These are phyloP conservation scores for Trichoderma koningiopsis DNA, from an alignment of 2,329 filamentous ascomycete genomes.

Conservation along the genomic window DNA sequence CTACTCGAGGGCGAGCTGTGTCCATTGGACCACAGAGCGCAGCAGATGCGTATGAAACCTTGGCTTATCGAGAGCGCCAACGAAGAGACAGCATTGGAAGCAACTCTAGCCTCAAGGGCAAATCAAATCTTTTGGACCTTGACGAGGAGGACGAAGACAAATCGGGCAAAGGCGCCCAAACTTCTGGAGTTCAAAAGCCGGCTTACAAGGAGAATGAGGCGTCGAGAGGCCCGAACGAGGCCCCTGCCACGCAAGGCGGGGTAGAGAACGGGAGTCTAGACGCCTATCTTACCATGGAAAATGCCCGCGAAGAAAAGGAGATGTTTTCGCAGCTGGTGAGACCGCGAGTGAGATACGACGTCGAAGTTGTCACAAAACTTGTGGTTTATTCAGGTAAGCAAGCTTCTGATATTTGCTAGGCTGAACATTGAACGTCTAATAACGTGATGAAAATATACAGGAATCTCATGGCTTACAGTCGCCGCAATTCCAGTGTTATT, in stretches of 20 bases:
- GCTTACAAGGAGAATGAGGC: conserved; percentile 65
- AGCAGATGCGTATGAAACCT: conserved; percentile 91
- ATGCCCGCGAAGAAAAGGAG: conserved; percentile 68
- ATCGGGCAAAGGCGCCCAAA: conserved; percentile 44
- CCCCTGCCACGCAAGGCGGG: conserved; percentile 41
- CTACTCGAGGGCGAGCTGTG: conserved; percentile 73
- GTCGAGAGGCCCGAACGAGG: conserved; percentile 70
- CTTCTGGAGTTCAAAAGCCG: conserved; percentile 49
- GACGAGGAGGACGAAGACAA: conserved; percentile 43
- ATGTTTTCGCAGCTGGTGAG: conserved; percentile 83
- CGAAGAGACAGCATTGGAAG: conserved; percentile 58
- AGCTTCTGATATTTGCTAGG: conserved; percentile 35
- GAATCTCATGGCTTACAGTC: conserved; percentile 80
- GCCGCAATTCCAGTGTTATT: conserved; percentile 75
- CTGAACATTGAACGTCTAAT: conserved; percentile 23
- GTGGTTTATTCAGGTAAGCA: conserved; percentile 86
- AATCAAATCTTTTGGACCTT: conserved; percentile 48
- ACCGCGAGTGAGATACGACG: conserved; percentile 91
- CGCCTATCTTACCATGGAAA: conserved; percentile 39
- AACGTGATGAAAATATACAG: conserved; percentile 44
- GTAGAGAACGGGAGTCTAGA: conserved; percentile 41
- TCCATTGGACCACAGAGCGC: conserved; percentile 94
- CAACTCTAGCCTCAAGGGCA: conserved; percentile 51
- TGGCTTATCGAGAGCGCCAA: conserved; percentile 79
- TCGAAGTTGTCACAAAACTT: conserved; percentile 97